Conservation (phyloP, 2,329 filamentous ascomycete species). For the Penicillium sp. region DNA sequence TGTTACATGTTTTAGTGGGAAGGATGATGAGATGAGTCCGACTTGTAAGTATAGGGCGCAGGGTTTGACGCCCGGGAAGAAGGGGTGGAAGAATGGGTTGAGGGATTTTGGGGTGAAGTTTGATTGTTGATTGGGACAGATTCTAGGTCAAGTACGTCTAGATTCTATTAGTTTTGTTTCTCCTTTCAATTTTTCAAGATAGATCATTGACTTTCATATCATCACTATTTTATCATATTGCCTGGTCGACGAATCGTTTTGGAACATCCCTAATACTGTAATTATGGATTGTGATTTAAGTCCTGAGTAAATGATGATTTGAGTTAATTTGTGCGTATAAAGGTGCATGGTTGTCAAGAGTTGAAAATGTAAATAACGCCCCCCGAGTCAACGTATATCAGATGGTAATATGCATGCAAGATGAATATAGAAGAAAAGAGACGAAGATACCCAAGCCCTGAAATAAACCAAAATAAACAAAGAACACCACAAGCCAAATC, state of each 20-base stretch:
- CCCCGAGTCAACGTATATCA: background rate
- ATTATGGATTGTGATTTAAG: too few relatives aligned
- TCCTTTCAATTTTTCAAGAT: too few relatives aligned
- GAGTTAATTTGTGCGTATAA: too few relatives aligned
- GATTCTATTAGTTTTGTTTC: too few relatives aligned
- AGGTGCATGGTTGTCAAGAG: too few relatives aligned
- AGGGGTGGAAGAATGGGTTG: background rate
- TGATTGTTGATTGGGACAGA: background rate
- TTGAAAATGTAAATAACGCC: background rate
- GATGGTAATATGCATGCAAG: conserved; percentile 2
- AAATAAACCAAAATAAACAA: background rate
- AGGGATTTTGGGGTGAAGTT: background rate
- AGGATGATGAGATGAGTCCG: background rate
- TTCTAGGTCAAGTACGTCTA: too few relatives aligned
- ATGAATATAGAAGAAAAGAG: background rate
- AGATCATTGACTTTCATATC: too few relatives aligned
- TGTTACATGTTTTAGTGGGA: background rate
- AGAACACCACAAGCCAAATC: background rate
- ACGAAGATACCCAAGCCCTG: background rate
- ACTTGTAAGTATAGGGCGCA: background rate
- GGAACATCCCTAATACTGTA: too few relatives aligned
- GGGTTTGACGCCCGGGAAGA: background rate
- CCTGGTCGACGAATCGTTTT: too few relatives aligned
- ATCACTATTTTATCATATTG: too few relatives aligned
- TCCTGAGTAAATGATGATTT: too few relatives aligned